Evolutionary conservation across 2,329 filamentous ascomycete genomes (phyloP).

Genomic region (Venturia carpophila): DNA sequence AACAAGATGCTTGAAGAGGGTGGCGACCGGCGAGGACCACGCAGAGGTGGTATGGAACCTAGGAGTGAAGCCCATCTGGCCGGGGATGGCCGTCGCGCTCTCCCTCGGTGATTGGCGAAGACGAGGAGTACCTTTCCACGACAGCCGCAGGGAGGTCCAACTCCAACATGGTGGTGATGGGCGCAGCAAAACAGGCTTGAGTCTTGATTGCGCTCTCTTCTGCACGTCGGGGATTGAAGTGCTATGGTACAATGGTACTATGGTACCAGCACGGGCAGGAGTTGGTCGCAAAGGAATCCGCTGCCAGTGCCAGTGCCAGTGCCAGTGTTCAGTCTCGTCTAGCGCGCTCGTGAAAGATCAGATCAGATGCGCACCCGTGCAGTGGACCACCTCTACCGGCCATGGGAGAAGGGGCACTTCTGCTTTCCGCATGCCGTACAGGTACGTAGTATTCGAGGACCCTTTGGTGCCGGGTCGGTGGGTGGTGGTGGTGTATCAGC

Average conservation of each 20-base stretch:
- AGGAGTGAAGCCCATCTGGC: background rate
- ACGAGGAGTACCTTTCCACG: background rate
- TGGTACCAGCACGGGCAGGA: background rate
- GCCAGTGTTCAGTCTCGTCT: too few species aligned
- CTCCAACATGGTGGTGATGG: background rate
- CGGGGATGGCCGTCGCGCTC: background rate
- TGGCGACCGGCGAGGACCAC: slow-evolving; percentile 8
- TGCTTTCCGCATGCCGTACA: slow-evolving; percentile 3
- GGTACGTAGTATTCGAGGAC: background rate
- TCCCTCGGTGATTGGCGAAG: background rate
- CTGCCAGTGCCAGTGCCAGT: too few species aligned
- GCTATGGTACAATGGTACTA: too few species aligned
- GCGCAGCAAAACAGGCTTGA: background rate
- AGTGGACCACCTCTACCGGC: background rate
- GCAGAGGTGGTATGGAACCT: background rate
- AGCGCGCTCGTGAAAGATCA: background rate
- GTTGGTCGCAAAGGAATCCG: background rate
- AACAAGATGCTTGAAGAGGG: slow-evolving; percentile 6
- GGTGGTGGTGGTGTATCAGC: too few species aligned
- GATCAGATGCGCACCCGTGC: background rate
- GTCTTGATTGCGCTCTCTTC: too few species aligned
- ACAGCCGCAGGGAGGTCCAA: background rate
- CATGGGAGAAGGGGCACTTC: slow-evolving; percentile 2
- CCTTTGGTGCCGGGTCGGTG: background rate
- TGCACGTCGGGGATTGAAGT: background rate